phyloP scores from a whole-genome alignment of 192 early-diverging fungal genomes.

The Helicostylum pulchrum region DNA sequence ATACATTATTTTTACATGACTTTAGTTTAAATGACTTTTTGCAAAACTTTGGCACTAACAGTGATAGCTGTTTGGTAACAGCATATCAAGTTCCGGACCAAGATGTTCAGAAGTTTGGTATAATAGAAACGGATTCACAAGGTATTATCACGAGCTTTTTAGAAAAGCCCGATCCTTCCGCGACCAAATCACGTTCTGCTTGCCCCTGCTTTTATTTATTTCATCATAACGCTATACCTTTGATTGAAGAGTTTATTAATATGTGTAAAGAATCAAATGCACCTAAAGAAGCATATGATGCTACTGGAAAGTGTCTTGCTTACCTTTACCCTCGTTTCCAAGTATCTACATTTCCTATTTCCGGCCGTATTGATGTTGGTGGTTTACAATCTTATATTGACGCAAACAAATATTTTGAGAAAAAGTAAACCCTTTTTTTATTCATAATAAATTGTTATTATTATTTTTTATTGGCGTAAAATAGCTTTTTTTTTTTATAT shows the following conservation, averaged over 20 bases:
- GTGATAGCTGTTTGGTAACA: slow-evolving; percentile 43
- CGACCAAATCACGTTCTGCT: slow-evolving; percentile 44
- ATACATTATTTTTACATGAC: slow-evolving; percentile 55
- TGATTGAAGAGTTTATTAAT: slow-evolving; percentile 45
- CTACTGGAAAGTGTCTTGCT: slow-evolving; percentile 51
- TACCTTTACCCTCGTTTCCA: slow-evolving; percentile 40
- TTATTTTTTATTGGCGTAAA: no score
- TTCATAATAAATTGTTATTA: neutral
- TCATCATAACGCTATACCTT: slow-evolving; percentile 17
- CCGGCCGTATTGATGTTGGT: slow-evolving; percentile 64
- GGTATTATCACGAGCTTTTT: slow-evolving; percentile 43
- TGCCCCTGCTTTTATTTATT: slow-evolving; percentile 66
- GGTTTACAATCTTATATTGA: slow-evolving; percentile 52
- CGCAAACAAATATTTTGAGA: slow-evolving; percentile 43
- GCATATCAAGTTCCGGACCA: slow-evolving; percentile 44
- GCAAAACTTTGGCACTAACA: neutral
- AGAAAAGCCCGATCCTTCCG: slow-evolving; percentile 51
- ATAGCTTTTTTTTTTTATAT: neutral
- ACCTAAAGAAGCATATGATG: slow-evolving; percentile 47
- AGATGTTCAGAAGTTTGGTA: slow-evolving; percentile 51
- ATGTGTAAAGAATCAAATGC: slow-evolving; percentile 27
- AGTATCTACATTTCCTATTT: slow-evolving; percentile 39
- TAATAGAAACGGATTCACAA: slow-evolving; percentile 39
- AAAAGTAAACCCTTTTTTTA: slow-evolving; percentile 12
- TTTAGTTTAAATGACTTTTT: slow-evolving; percentile 47